Conservation (phyloP, 2,329 filamentous ascomycete genomes). For the Neoscytalidium dimidiatum region DNA sequence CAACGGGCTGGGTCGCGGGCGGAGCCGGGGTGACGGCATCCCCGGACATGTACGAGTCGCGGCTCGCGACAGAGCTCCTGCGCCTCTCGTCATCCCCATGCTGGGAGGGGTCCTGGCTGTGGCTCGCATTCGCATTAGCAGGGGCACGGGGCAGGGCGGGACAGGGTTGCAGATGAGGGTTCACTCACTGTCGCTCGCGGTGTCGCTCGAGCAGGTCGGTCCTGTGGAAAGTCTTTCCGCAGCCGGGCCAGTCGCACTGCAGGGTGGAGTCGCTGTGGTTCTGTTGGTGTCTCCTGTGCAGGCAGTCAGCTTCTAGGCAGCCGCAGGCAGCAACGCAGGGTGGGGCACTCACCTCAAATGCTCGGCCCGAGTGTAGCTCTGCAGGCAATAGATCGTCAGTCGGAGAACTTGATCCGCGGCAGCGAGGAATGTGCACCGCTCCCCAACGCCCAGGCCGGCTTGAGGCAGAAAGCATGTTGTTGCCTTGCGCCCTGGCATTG, state of each 20-base stretch:
- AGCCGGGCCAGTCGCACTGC: constrained; percentile 42
- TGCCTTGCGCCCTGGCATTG: neutral
- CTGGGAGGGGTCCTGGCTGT: constrained; percentile 18
- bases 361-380: constrained; percentile 52
- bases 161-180: neutral
- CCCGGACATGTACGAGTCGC: constrained; percentile 23
- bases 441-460: no score
- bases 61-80: constrained; percentile 28
- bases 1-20: neutral
- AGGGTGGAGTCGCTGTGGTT: constrained; percentile 47
- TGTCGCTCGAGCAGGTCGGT: constrained; percentile 48
- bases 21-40: neutral
- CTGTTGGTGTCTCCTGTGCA: constrained; percentile 47
- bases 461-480: neutral
- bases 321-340: neutral
- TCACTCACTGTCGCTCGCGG: constrained; percentile 46
- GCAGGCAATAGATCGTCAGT: constrained; percentile 4
- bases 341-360: constrained; percentile 42
- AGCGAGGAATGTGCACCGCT: neutral
- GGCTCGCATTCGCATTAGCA: constrained; percentile 12
- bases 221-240: constrained; percentile 46
- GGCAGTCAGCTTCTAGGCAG: constrained; percentile 6
- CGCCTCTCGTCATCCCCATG: constrained; percentile 16
- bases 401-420: neutral
- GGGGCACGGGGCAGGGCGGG: neutral